Evolutionary conservation across 2,329 filamentous ascomycete species (phyloP), one percentile per base, ranked within the genome.

Genomic region (Trichoderma lentiforme): DNA sequence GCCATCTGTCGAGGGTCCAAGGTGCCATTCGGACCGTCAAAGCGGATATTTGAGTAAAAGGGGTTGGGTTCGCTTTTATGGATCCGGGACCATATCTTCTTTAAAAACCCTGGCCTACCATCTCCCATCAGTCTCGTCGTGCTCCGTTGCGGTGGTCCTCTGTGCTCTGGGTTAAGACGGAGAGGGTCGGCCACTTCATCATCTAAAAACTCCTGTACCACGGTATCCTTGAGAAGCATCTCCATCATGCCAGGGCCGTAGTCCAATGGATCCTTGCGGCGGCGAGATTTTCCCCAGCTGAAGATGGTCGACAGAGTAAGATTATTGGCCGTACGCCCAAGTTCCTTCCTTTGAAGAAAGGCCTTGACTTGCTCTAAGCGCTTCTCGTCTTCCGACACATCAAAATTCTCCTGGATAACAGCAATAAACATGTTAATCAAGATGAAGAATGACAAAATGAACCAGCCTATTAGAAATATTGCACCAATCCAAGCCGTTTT

Each of bases 401-500:
- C 96, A 80, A 99, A 99, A 78, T 97, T 99, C 80, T 99, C 96
- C 81, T 99, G 96, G 75, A 99, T 99, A 83, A 99, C 96, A 86
- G 96, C 96, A 93, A 99, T 98, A 86, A 99, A 99, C 96, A 99
- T 99, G 79, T 98, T 99, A 84, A 99, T 84, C 73, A 98, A 89
- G 83, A 99, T 97, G 80, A 98, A 95, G 81, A 97, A 98, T 6
- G 94, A 88, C 57, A 99, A 87, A 71, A 97, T 96, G 81, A 97
- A 98, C 96, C 96, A 99, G 75, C 95, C 88, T 74, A 98, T 93
- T 76, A 97, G 87, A 77, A 99, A 98, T 1, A 93, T 87, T 9
- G 95, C 94, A 11, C 93, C 94, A 71, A 98, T 94, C 95, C 96
- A 98, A 9, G 93, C 89, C n/a, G 93, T 97, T 51, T 90, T 86